These are phyloP conservation scores for Cercospora sesami DNA, from an alignment of 2,329 filamentous ascomycete genomes.

Conservation along the genomic window DNA sequence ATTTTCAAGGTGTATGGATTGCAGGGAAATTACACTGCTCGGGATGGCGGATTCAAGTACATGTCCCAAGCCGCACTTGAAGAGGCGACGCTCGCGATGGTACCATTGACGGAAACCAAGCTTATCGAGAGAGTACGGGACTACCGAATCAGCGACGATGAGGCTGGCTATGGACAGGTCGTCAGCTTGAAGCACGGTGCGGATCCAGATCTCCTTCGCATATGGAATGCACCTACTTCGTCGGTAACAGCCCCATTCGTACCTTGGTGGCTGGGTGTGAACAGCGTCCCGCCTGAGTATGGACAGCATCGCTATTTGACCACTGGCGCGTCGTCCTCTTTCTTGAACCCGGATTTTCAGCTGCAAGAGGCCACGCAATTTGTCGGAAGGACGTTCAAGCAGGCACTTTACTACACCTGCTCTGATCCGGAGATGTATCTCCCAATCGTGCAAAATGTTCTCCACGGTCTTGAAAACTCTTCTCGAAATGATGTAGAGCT, in stretches of 20 bases:
- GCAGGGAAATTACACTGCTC: conserved; percentile 36
- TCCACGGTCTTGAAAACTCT: conserved; percentile 25
- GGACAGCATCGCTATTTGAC: conserved; percentile 41
- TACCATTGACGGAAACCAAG: conserved; percentile 53
- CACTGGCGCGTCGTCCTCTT: conserved; percentile 38
- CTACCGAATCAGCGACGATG: conserved; percentile 40
- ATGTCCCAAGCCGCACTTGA: conserved; percentile 42
- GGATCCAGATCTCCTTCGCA: conserved; percentile 38
- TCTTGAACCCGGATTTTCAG: conserved; percentile 40
- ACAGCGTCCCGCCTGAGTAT: conserved; percentile 37
- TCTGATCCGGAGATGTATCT: conserved; percentile 20
- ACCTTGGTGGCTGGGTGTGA: conserved; percentile 41
- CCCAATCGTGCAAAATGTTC: conserved; percentile 22
- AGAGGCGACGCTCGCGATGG: conserved; percentile 44
- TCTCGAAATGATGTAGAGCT: conserved; percentile 20
- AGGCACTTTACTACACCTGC: conserved; percentile 29
- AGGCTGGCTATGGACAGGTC: conserved; percentile 42
- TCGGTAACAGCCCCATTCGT: conserved; percentile 41
- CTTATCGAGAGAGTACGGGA: conserved; percentile 46
- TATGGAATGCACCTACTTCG: conserved; percentile 40
- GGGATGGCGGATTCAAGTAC: conserved; percentile 42
- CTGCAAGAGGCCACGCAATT: conserved; percentile 28
- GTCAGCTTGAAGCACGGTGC: conserved; percentile 33
- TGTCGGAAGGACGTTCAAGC: conserved; percentile 27
- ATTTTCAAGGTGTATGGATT: conserved; percentile 41